Conservation (phyloP, 352 stramenopile species). For the Pythium apleroticum region DNA sequence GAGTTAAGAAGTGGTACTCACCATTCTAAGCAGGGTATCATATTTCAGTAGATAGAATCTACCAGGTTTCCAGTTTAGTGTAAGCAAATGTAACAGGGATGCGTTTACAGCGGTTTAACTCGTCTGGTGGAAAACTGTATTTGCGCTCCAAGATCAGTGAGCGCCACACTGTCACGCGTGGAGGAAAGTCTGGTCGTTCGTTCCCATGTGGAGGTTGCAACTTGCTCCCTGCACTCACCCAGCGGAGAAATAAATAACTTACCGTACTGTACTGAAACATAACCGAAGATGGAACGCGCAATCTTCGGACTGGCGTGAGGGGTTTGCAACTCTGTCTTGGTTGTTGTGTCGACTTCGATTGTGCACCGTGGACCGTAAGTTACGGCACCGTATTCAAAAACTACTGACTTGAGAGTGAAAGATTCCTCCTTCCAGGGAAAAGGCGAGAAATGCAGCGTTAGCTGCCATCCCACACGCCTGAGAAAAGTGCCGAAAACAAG, state of each 20-base stretch:
- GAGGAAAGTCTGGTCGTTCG: neutral
- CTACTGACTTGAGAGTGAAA: constrained; percentile 15
- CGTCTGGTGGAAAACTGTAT: no score
- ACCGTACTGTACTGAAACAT: neutral
- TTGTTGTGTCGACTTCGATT: neutral
- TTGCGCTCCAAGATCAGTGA: constrained; percentile 16
- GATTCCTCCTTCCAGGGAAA: constrained; percentile 22
- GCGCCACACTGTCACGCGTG: neutral
- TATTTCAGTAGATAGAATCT: no score
- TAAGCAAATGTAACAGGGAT: no score
- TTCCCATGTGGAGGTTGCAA: neutral
- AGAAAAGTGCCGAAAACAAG: constrained; percentile 33
- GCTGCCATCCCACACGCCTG: constrained; percentile 15
- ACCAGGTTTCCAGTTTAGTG: no score
- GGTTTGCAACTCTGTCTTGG: no score
- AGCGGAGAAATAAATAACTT: constrained; percentile 1
- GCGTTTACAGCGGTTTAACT: no score
- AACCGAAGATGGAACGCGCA: constrained; percentile 14
- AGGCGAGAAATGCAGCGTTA: constrained; percentile 3
- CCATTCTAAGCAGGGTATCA: no score
- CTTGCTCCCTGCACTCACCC: neutral
- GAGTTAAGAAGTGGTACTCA: no score
- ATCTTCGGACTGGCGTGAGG: neutral
- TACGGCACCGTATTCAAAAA: constrained; percentile 5
- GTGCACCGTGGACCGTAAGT: constrained; percentile 16